Conservation (phyloP, 2,329 filamentous ascomycete species). For the Monosporascus sp. region DNA sequence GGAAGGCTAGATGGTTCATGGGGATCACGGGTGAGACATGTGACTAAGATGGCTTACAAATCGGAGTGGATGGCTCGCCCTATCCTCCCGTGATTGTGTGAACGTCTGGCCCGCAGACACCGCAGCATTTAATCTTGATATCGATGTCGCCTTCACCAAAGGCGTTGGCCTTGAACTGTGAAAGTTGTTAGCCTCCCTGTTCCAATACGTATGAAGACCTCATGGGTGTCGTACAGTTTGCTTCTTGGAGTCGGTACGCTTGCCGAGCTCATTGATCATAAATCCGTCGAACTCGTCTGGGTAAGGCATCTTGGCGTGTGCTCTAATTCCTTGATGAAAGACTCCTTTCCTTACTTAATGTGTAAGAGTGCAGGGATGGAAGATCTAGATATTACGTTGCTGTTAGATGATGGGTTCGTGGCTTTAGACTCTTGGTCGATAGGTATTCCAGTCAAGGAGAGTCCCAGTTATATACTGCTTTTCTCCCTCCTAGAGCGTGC, state of each 20-base stretch:
- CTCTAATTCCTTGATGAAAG: not conserved
- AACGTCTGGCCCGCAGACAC: slow-evolving; percentile 51
- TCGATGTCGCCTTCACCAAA: slow-evolving; percentile 55
- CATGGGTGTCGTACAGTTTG: slow-evolving; percentile 12
- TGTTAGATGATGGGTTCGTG: not conserved
- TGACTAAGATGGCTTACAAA: slow-evolving; percentile 26
- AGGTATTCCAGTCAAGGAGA: too few relatives aligned
- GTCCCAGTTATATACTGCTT: not conserved
- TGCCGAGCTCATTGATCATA: slow-evolving; percentile 25
- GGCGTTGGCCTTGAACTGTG: slow-evolving; percentile 24
- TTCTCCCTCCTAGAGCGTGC: not conserved
- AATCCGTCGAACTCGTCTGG: slow-evolving; percentile 25
- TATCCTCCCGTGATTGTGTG: slow-evolving; percentile 31
- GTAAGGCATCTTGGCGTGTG: slow-evolving; percentile 20
- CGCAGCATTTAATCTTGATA: slow-evolving; percentile 62
- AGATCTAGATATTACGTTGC: not conserved
- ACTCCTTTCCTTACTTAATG: not conserved
- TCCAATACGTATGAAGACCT: not conserved
- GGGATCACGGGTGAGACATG: too few relatives aligned
- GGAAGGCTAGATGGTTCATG: not conserved
- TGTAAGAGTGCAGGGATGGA: not conserved
- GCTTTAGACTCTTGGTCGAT: not conserved
- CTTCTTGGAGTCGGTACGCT: slow-evolving; percentile 25
- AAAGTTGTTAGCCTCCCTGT: not conserved
- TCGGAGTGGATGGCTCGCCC: slow-evolving; percentile 28